phyloP scores from a whole-genome alignment of 257 asterid species.

The Ophiorrhiza pumila region DNA sequence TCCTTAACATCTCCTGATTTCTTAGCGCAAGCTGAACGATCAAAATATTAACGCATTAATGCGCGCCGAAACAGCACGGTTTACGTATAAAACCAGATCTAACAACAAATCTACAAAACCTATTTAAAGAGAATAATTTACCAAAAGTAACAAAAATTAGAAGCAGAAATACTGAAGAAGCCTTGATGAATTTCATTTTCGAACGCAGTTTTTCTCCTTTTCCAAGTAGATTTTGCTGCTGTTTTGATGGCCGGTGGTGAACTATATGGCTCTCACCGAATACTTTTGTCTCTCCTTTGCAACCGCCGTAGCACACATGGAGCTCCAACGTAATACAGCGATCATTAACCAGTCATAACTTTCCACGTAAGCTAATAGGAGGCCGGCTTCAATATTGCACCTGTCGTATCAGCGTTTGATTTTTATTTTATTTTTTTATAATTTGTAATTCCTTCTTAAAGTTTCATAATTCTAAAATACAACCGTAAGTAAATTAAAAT shows the following conservation, averaged over 20 bases:
- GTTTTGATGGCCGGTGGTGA: slow-evolving; percentile 7
- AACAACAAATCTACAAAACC: not conserved
- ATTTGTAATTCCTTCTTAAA: no score
- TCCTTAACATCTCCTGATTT: slow-evolving; percentile 85
- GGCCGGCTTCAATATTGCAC: not conserved
- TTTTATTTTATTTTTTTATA: no score
- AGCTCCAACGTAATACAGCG: slow-evolving; percentile 38
- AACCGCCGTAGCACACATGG: slow-evolving; percentile 9
- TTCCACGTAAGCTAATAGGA: slow-evolving; percentile 32
- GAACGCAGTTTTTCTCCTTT: not conserved
- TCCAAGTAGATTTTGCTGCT: no score
- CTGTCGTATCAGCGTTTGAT: not conserved
- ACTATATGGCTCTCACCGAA: not conserved
- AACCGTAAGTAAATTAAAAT: no score
- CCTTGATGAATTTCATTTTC: slow-evolving; percentile 45
- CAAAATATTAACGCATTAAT: not conserved
- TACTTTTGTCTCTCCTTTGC: not conserved
- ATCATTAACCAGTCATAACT: slow-evolving; percentile 34
- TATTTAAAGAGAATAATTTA: slow-evolving; percentile 17
- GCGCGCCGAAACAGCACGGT: not conserved
- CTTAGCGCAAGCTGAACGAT: slow-evolving; percentile 57
- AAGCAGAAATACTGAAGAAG: slow-evolving; percentile 34
- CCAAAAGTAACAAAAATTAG: slow-evolving; percentile 46
- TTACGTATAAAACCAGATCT: slow-evolving; percentile 16
- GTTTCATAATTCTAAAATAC: no score